Base-by-base conservation (phyloP, 345 rosid genomes). In the Eucalyptus decipiens region DNA sequence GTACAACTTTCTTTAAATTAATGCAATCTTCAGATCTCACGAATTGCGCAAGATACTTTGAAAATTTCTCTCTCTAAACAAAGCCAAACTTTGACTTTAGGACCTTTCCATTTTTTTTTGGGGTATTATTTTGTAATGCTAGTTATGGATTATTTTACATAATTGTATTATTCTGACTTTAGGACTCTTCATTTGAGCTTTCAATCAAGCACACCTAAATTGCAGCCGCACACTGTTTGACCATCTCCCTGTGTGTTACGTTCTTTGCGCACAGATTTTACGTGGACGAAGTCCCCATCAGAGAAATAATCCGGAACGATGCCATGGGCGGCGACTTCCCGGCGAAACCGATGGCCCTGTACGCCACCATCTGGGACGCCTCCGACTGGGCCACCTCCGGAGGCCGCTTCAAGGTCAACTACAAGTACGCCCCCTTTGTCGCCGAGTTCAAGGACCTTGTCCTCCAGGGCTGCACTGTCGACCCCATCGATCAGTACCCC, bases 291-390 rank as follows among this genome's bases (percentile, higher is more conserved):
- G 94, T 96, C 23, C 99, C 99, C 1, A 95, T 98, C 32, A 90
- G 99, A 91, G 99, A 95, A 88, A 94, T 97, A 14, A 89, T 95
- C 28, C 91, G 95, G 42, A 94, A 69, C 9, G 94, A 92, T 6
- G 97, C 90, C 89, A 98, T 96, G 99, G 96, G 97, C 3, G 91
- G 91, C 0, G 99, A 98, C 58, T 98, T 92, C 89, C 99, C 99
- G 50, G 90, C 96, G 15, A 97, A 96, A 91, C 99, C 99, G 28
- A 97, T 98, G 99, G 60, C 96, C 5, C 86, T 98, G 32, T 97
- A 97, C 51, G 97, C 99, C 24, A 97, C 99, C 3, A 96, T 97
- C n/a, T 98, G 99, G 99, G 99, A 98, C 45, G 99, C 96, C 13
- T 97, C 99, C 1, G 93, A 89, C 85, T 98, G 99, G 99, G 99